Evolutionary conservation across 768 basidiomycete genomes (phyloP).

Genomic region (Pleurotus ostreatus): DNA sequence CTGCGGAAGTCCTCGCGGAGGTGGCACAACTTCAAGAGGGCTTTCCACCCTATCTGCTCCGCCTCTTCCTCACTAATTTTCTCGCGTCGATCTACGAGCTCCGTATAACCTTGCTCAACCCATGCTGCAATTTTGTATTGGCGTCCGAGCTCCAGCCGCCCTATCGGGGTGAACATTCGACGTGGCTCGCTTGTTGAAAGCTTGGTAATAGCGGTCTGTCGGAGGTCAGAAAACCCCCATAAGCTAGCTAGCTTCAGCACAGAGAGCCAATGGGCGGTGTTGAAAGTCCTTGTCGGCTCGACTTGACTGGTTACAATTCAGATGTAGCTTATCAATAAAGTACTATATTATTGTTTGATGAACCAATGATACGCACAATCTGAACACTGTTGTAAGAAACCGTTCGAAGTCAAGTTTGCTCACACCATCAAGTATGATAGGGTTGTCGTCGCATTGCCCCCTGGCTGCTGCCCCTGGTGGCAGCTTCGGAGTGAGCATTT

Average conservation of each 20-base stretch:
- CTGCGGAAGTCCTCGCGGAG: neutral
- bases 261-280: neutral
- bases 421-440: neutral
- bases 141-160: neutral
- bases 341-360: neutral
- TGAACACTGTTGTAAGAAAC: neutral
- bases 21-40: neutral
- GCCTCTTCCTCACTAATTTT: constrained; percentile 1
- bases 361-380: neutral
- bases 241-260: neutral
- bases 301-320: neutral
- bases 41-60: neutral
- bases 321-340: too few species aligned
- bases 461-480: neutral
- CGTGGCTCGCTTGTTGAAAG: neutral
- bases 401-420: neutral
- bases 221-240: constrained; percentile 5
- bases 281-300: neutral
- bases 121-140: neutral
- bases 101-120: neutral
- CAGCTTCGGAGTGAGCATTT: constrained; percentile 21
- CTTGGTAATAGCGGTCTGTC: neutral
- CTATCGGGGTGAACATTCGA: neutral
- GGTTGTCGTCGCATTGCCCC: neutral
- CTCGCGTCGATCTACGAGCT: neutral